Evolutionary conservation across 2,329 filamentous ascomycete genomes (phyloP).

Genomic region (Ceratocystis destructans): DNA sequence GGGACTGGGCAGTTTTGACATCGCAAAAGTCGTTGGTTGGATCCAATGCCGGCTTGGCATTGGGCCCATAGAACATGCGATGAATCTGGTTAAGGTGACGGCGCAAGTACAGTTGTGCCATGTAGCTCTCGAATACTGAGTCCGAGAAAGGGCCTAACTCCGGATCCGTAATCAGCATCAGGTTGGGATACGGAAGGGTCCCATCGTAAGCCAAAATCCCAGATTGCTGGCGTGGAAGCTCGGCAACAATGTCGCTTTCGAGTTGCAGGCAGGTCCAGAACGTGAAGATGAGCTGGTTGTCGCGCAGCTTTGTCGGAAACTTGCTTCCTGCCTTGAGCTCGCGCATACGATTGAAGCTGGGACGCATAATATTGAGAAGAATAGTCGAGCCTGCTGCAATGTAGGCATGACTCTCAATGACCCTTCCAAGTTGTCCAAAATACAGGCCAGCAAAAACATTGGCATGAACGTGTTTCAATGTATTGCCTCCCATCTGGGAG

Average conservation of each 20-base stretch:
- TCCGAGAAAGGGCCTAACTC: slow-evolving; percentile 29
- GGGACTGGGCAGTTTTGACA: slow-evolving; percentile 27
- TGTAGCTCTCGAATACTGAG: slow-evolving; percentile 44
- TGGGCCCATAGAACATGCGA: slow-evolving; percentile 38
- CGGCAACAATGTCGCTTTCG: slow-evolving; percentile 87
- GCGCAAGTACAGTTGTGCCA: slow-evolving; percentile 49
- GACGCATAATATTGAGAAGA: slow-evolving; percentile 60
- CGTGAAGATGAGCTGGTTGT: slow-evolving; percentile 58
- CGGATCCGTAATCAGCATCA: slow-evolving; percentile 26
- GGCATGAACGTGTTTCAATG: slow-evolving; percentile 72
- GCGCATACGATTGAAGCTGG: slow-evolving; percentile 41
- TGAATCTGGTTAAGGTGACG: slow-evolving; percentile 53
- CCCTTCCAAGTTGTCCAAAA: slow-evolving; percentile 72
- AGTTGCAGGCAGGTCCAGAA: slow-evolving; percentile 93
- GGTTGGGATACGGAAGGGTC: slow-evolving; percentile 53
- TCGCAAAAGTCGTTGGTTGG: slow-evolving; percentile 29
- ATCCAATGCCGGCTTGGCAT: slow-evolving; percentile 23
- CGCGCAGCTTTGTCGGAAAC: slow-evolving; percentile 28
- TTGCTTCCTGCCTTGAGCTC: slow-evolving; percentile 28
- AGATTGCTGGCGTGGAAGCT: slow-evolving; percentile 53
- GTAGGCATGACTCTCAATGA: slow-evolving; percentile 66
- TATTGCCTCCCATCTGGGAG: slow-evolving; percentile 62
- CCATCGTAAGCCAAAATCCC: slow-evolving; percentile 48
- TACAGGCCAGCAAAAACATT: slow-evolving; percentile 77
- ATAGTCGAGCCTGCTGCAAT: slow-evolving; percentile 44